Evolutionary conservation across 805 yeast genomes (phyloP).

Genomic region (Candida palmyrensis): DNA sequence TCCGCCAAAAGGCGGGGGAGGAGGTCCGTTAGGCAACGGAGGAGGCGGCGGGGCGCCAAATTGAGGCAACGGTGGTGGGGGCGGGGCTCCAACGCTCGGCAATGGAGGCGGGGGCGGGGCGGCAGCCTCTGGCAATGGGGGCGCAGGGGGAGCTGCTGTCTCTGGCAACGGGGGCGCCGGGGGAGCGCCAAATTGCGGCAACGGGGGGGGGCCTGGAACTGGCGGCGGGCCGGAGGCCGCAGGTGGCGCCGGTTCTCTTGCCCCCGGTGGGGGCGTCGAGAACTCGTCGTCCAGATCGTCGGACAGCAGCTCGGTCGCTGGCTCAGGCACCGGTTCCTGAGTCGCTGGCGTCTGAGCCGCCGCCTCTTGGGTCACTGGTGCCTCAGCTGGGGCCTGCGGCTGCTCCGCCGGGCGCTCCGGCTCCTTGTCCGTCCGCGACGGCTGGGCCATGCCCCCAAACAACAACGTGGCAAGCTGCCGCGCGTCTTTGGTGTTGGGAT

Average conservation of each 20-base stretch:
- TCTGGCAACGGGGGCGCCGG: constrained; percentile 12
- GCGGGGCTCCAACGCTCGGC: constrained; percentile 17
- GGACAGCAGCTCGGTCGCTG: constrained; percentile 9
- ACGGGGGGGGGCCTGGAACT: constrained; percentile 8
- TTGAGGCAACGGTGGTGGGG: constrained; percentile 19
- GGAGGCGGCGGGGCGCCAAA: constrained; percentile 14
- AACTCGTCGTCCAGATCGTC: constrained; percentile 16
- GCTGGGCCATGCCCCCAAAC: constrained; percentile 47
- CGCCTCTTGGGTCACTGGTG: constrained; percentile 3
- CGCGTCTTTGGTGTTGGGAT: constrained; percentile 47
- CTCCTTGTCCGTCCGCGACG: constrained; percentile 11
- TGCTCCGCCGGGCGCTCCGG: constrained; percentile 10
- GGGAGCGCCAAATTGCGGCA: constrained; percentile 4
- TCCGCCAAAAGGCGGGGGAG: constrained; percentile 17
- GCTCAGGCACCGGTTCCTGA: constrained; percentile 11
- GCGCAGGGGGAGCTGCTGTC: constrained; percentile 15
- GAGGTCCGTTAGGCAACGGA: constrained; percentile 15
- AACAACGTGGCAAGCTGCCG: constrained; percentile 51
- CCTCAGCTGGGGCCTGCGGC: constrained; percentile 1
- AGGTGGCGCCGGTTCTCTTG: constrained; percentile 10
- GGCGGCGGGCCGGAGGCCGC: constrained; percentile 13
- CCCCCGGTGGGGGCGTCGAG: constrained; percentile 20
- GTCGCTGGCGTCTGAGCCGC: constrained; percentile 3
- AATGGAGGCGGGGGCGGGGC: constrained; percentile 19
- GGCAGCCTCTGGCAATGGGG: constrained; percentile 9